Base-by-base conservation (phyloP, 202 grass and related monocot species). In the Dendrocalamus latiflorus region DNA sequence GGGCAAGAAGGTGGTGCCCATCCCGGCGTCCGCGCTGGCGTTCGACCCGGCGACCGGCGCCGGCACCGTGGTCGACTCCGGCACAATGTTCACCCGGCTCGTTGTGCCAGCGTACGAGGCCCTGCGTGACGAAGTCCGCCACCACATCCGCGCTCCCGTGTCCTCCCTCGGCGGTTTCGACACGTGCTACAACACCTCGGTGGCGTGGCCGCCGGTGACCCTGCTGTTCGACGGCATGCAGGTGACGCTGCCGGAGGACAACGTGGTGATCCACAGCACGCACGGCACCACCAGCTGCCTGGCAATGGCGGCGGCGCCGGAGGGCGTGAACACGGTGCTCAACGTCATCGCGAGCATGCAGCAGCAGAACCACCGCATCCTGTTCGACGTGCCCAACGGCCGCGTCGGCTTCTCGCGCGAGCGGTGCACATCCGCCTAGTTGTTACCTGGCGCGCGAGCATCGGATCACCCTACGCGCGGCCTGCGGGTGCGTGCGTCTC, bases 261-360 rank as follows among this genome's bases (percentile, higher is more conserved):
- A 98, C 88, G 89, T 92, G 54, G 81, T 95, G 53, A 98, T 98
- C 68, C 93, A 79, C 65, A 98, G 89, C 87, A 88, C 93, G 11
- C 87, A 92, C 57, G 96, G 96, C 36, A 90, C 77, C 50, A 87
- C 71, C 74, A 91, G 91, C 57, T 98, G 96, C 82, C 89, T 98
- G 36, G 96, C 96, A 0, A 98, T 98, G 96, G 93, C 96, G 20
- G 87, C 87, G 25, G 83, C 93, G 15, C 96, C 96, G 42, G 91
- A 98, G 55, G 93, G 93, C 44, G 22, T 98, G 9, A 98, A 98
- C 88, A 85, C 89, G 36, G 96, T 90, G 84, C 91, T 98, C 89
- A 98, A 95, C 76, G 96, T 98, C 73, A 78, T 98, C 67, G 96
- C 89, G n/a, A 98, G 94, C 75, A 95, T 98, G 96, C 96, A 98